phyloP scores from a whole-genome alignment of 140 eudicot species.

The Stevia rebaudiana region DNA sequence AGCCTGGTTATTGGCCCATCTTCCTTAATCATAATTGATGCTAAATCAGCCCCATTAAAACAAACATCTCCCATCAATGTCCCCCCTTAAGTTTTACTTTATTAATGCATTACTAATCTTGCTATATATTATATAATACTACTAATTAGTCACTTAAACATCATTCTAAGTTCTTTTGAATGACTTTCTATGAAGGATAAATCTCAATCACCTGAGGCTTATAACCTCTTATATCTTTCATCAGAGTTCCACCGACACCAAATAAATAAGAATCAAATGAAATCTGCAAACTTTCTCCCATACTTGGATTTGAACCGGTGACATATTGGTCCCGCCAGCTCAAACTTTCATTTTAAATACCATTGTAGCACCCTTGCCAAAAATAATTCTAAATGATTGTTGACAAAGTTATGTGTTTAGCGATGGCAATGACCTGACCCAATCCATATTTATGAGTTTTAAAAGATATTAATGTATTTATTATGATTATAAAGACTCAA shows the following conservation, averaged over 20 bases:
- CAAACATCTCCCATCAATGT: slow-evolving; percentile 31
- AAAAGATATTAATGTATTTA: neutral
- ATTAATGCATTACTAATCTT: slow-evolving; percentile 1
- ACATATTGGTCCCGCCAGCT: no score
- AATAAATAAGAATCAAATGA: no score
- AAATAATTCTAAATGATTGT: no score
- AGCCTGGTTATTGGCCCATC: slow-evolving; percentile 44
- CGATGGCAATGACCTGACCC: neutral
- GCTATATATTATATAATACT: neutral
- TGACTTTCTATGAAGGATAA: no score
- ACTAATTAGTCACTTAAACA: neutral
- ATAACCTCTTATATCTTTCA: no score
- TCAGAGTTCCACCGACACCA: no score
- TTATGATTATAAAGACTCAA: neutral
- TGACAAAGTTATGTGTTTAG: neutral
- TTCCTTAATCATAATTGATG: slow-evolving; percentile 30
- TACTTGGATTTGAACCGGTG: no score
- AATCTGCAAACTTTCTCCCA: no score
- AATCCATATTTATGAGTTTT: neutral
- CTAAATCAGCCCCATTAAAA: slow-evolving; percentile 29
- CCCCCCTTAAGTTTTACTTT: slow-evolving; percentile 19
- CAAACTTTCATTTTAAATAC: no score
- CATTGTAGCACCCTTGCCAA: no score
- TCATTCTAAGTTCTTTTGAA: neutral
- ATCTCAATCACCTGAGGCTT: no score